Conservation (phyloP, 2,329 filamentous ascomycete genomes). For the Colletotrichum scovillei region DNA sequence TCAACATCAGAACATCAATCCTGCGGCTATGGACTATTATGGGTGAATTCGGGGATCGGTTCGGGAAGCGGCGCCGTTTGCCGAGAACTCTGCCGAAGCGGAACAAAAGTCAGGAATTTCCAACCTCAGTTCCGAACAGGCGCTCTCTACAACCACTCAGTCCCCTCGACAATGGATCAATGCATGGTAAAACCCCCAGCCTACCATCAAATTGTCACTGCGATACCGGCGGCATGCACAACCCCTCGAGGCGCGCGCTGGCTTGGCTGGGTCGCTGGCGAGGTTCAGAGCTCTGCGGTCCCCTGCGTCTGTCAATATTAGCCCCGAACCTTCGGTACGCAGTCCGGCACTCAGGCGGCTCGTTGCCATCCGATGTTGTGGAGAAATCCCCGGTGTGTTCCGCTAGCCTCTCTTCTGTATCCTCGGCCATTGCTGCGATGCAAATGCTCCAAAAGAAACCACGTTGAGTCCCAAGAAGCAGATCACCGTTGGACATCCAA, state of each 20-base stretch:
- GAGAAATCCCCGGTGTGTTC: constrained; percentile 5
- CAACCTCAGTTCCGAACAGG: not conserved
- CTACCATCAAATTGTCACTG: not conserved
- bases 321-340: constrained; percentile 9
- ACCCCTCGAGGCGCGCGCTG: not conserved
- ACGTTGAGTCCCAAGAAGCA: not conserved
- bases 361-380: constrained; percentile 19
- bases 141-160: not conserved
- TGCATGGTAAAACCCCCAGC: not conserved
- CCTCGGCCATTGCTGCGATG: not conserved
- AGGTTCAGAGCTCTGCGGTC: constrained; percentile 6
- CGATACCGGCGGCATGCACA: constrained; percentile 17
- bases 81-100: constrained; percentile 28
- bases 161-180: not conserved
- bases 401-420: not conserved
- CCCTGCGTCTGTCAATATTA: not conserved
- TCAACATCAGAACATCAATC: not conserved
- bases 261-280: not conserved
- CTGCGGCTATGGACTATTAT: not conserved
- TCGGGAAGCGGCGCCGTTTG: constrained; percentile 30
- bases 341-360: constrained; percentile 12
- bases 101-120: not conserved
- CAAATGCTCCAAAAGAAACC: not conserved
- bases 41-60: not conserved
- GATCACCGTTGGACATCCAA: not conserved